Evolutionary conservation across 345 rosid species (phyloP).

Genomic region (Barbarea vulgaris): DNA sequence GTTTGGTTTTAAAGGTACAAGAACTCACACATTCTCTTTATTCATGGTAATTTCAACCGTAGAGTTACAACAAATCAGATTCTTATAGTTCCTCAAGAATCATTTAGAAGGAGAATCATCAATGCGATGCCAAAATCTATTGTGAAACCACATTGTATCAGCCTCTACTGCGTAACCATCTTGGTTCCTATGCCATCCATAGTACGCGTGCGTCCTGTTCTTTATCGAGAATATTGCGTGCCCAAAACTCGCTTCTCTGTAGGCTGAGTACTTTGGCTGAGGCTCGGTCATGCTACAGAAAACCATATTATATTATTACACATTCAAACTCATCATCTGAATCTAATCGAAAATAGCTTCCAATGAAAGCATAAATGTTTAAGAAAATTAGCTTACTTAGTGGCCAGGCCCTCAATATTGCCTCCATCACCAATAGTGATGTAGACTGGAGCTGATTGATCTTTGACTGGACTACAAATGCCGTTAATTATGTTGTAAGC

Average conservation of each 20-base stretch:
- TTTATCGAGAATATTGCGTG: conserved; percentile 78
- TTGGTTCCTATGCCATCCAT: conserved; percentile 85
- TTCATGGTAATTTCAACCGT: conserved; percentile 7
- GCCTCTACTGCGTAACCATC: conserved; percentile 84
- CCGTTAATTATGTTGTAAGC: conserved; percentile 74
- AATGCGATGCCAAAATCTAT: conserved; percentile 65
- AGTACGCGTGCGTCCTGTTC: conserved; percentile 82
- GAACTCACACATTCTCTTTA: conserved; percentile 26
- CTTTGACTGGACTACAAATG: conserved; percentile 54
- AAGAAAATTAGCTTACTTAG: conserved; percentile 48
- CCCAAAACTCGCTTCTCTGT: conserved; percentile 89
- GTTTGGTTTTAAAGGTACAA: conserved; percentile 16
- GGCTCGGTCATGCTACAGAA: conserved; percentile 78
- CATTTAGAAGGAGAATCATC: conserved; percentile 51
- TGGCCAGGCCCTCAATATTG: conserved; percentile 80
- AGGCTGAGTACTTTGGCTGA: conserved; percentile 90
- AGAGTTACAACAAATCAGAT: conserved; percentile 17
- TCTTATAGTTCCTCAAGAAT: conserved; percentile 24
- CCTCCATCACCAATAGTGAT: conserved; percentile 92
- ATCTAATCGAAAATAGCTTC: neutral
- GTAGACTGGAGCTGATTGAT: conserved; percentile 78
- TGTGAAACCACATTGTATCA: conserved; percentile 79
- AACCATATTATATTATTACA: conserved; percentile 8
- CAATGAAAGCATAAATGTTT: neutral
- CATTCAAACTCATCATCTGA: neutral